Base-by-base conservation (phyloP, 1,139 yeast species). In the Candida gigantensis region DNA sequence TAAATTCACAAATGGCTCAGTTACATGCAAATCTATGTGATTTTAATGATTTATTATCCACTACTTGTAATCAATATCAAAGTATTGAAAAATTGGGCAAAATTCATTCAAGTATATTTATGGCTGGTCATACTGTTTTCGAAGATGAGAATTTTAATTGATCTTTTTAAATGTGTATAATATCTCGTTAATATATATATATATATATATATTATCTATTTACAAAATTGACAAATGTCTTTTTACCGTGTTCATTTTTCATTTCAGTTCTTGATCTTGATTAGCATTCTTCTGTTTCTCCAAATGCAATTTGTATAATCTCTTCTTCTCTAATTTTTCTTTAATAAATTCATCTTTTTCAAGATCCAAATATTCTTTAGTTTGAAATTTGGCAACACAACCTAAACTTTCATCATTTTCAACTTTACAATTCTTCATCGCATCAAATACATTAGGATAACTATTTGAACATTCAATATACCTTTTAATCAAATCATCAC, bases 351-450 rank as follows among this genome's bases (percentile, higher is more conserved):
- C 61, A 50, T 84, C 90, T 46, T 94, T 71, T 56, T 85, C 87
- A 34, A 68, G 71, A 55, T 85, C 95, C 49, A 85, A 73, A 49
- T 76, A 85, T 49, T 81, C 77, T 41, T 78, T 71, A 33, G 78
- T 79, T 62, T 83, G 88, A 46, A 78, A 82, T 34, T 69, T 63
- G n/a, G 76, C 69, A 17, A 89, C 82, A 60, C 97, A 89, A 4
- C 46, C 66, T 44, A 58, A 40, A 30, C 66, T 59, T 10, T 46
- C 52, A 35, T 58, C 52, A 47, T 67, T 68, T 28, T 56, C 55
- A 6, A 46, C 59, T 24, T 58, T 61, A 41, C 77, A 71, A 30
- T 72, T 73, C 40, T 76, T 72, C 83, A 88, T 79, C 15, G 77
- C 82, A 40, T 78, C 79, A 38, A 84, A 67, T 37, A 82, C 80